phyloP scores from a whole-genome alignment of 202 grass and related monocot species.

The Digitaria exilis region DNA sequence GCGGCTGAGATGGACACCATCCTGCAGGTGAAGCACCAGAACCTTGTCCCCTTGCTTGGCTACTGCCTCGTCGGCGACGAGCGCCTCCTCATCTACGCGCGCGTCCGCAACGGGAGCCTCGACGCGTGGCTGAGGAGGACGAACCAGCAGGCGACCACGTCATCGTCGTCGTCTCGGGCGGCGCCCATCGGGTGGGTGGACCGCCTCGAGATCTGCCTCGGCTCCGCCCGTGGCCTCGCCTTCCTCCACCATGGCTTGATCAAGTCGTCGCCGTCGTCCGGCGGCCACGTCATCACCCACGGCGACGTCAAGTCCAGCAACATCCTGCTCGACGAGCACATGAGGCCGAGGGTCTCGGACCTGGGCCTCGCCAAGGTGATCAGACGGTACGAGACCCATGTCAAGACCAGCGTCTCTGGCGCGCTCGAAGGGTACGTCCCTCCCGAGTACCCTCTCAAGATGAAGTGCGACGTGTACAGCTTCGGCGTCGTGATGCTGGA shows the following conservation, averaged over 20 bases:
- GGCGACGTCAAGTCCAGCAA: slow-evolving; percentile 92
- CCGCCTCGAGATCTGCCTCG: slow-evolving; percentile 66
- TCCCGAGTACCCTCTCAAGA: slow-evolving; percentile 67
- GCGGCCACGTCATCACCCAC: slow-evolving; percentile 74
- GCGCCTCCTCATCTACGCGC: slow-evolving; percentile 72
- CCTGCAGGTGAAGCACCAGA: slow-evolving; percentile 70
- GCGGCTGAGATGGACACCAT: slow-evolving; percentile 85
- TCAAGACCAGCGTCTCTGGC: slow-evolving; percentile 72
- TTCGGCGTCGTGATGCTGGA: slow-evolving; percentile 85
- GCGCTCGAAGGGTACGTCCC: slow-evolving; percentile 69
- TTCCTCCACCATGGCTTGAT: slow-evolving; percentile 87
- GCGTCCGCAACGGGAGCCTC: slow-evolving; percentile 76
- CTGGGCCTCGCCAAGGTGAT: slow-evolving; percentile 84
- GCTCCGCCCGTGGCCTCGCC: slow-evolving; percentile 62
- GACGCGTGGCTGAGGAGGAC: slow-evolving; percentile 65
- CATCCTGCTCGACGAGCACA: slow-evolving; percentile 63
- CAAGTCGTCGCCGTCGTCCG: slow-evolving; percentile 44
- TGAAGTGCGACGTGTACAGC: slow-evolving; percentile 80
- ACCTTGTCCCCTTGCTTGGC: slow-evolving; percentile 74
- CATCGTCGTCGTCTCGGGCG: too few relatives aligned
- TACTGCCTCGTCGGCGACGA: slow-evolving; percentile 57
- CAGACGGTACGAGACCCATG: slow-evolving; percentile 77
- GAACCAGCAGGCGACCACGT: slow-evolving; percentile 35
- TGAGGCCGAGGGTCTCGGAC: slow-evolving; percentile 68
- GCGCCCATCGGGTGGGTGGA: slow-evolving; percentile 59